phyloP scores from a whole-genome alignment of 75 land plant genomes.

The Isoetes taiwanensis region DNA sequence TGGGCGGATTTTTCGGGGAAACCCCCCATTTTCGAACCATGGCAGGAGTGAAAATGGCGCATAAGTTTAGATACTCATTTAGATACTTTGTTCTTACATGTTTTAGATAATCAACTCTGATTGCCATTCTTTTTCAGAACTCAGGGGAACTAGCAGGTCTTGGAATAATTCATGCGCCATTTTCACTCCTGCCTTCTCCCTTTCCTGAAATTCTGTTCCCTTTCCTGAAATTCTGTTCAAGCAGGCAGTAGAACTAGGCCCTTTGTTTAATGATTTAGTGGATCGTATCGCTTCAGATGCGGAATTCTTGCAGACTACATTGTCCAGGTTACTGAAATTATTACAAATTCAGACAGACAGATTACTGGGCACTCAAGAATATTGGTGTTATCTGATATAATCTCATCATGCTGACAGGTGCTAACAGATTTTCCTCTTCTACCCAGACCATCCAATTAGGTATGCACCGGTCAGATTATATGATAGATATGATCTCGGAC shows the following conservation, averaged over 20 bases:
- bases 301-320: constrained; percentile 59
- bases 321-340: constrained; percentile 58
- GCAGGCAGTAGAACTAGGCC: constrained; percentile 81
- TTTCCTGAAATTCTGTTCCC: no score
- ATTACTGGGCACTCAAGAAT: no score
- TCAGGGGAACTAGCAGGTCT: constrained; percentile 76
- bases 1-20: no score
- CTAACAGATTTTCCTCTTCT: no score
- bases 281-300: constrained; percentile 83
- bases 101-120: no score
- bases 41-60: no score
- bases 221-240: constrained; percentile 44
- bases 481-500: constrained; percentile 84
- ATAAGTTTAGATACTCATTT: no score
- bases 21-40: no score
- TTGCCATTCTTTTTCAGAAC: constrained; percentile 53
- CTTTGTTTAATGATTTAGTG: constrained; percentile 76
- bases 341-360: no score
- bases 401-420: no score
- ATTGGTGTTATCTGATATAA: no score
- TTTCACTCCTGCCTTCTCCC: constrained; percentile 64
- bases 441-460: constrained; percentile 81
- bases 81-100: no score
- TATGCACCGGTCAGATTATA: constrained; percentile 93
- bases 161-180: constrained; percentile 88